A percentile compares a stretch with the other conserved stretches of the same genome.
phyloP scores from a whole-genome alignment of 148 eudicot species.

The Vaccinium vitisidaea region DNA sequence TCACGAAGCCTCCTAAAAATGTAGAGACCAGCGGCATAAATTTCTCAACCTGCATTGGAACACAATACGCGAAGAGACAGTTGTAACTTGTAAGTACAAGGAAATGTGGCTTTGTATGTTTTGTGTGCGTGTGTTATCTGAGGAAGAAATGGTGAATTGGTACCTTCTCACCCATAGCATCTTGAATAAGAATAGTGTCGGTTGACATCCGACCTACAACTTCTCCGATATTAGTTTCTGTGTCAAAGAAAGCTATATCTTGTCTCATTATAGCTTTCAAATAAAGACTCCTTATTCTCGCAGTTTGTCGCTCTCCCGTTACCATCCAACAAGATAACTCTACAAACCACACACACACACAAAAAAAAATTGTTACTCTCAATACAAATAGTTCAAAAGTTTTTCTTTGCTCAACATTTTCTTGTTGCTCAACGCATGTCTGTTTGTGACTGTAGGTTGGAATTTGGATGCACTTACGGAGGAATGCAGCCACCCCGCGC shows the following conservation, averaged over 20 bases:
- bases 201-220: slow-evolving; percentile 69
- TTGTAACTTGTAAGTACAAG: background rate
- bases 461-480: slow-evolving; percentile 52
- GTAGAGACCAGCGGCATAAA: slow-evolving; percentile 61
- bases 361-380: background rate
- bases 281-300: slow-evolving; percentile 57
- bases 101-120: background rate
- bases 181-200: slow-evolving; percentile 70
- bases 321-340: slow-evolving; percentile 79
- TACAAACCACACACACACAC: slow-evolving; percentile 13
- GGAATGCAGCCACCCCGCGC: slow-evolving; percentile 43
- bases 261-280: slow-evolving; percentile 33
- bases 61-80: background rate
- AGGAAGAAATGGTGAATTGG: too few species aligned
- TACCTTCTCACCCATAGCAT: slow-evolving; percentile 85
- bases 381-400: too few species aligned
- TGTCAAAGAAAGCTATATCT: slow-evolving; percentile 23
- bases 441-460: too few species aligned
- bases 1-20: slow-evolving; percentile 73
- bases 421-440: background rate
- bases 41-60: slow-evolving; percentile 64
- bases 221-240: slow-evolving; percentile 61
- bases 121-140: background rate
- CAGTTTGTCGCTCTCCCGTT: slow-evolving; percentile 74
- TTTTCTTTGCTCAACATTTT: background rate